Conservation (phyloP, 805 yeast genomes). For the Saturnispora serradocipensis region DNA sequence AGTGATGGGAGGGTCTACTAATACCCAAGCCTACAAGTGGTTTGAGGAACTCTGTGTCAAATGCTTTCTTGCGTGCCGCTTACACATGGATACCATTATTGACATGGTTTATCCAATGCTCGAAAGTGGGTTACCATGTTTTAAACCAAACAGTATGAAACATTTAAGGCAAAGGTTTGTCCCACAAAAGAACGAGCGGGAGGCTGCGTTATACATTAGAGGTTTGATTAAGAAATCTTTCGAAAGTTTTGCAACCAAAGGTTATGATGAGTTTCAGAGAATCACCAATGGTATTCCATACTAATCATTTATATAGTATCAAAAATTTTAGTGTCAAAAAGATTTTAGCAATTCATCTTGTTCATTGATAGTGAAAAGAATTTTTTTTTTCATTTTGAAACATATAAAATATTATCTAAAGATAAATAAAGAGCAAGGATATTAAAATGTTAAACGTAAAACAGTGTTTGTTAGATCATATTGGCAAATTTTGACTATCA, state of each 20-base stretch:
- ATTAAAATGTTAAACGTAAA: neutral
- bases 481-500: slow-evolving; percentile 2
- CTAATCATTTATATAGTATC: slow-evolving; percentile 22
- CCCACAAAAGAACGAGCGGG: slow-evolving; percentile 70
- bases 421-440: neutral
- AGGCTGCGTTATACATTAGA: slow-evolving; percentile 73
- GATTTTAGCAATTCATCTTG: too few relatives aligned
- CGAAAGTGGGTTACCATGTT: slow-evolving; percentile 92
- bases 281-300: slow-evolving; percentile 96
- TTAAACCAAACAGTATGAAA: slow-evolving; percentile 79
- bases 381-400: neutral
- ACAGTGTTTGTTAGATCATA: neutral
- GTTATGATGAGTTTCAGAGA: slow-evolving; percentile 95
- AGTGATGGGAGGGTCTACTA: slow-evolving; percentile 86
- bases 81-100: slow-evolving; percentile 77
- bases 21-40: slow-evolving; percentile 84
- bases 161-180: slow-evolving; percentile 73
- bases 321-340: neutral
- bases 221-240: slow-evolving; percentile 68
- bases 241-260: slow-evolving; percentile 85
- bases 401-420: neutral
- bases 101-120: slow-evolving; percentile 88
- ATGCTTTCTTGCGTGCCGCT: slow-evolving; percentile 81
- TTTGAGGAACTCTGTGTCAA: slow-evolving; percentile 93
- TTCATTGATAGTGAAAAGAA: neutral